These are phyloP conservation scores for Saccharomycopsis capsularis DNA, from an alignment of 805 yeast species.

Conservation along the genomic window DNA sequence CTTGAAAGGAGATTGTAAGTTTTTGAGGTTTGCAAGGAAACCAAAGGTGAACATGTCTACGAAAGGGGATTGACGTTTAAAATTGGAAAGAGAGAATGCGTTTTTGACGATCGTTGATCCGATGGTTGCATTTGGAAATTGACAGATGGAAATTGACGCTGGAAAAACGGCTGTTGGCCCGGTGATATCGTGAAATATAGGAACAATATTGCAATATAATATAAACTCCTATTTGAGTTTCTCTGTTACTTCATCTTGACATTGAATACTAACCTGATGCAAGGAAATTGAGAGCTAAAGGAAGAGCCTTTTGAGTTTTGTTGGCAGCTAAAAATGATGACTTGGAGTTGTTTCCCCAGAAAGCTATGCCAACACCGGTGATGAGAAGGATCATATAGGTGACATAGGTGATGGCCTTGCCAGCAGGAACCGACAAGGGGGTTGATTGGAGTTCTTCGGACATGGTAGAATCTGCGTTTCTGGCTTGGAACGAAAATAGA, in stretches of 20 bases:
- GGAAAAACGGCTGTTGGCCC: too few relatives aligned
- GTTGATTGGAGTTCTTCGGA: not conserved
- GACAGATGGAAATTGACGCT: too few relatives aligned
- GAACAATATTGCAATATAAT: slow-evolving; percentile 1
- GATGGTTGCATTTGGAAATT: too few relatives aligned
- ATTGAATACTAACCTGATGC: slow-evolving; percentile 69
- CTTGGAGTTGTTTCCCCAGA: slow-evolving; percentile 43
- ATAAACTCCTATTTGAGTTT: not conserved
- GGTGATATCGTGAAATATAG: too few relatives aligned
- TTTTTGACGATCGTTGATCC: too few relatives aligned
- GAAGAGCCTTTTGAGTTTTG: slow-evolving; percentile 72
- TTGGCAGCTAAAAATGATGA: slow-evolving; percentile 67
- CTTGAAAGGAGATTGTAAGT: not conserved
- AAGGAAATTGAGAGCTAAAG: slow-evolving; percentile 79
- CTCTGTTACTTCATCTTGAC: not conserved
- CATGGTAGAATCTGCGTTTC: too few relatives aligned
- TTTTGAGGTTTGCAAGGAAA: too few relatives aligned
- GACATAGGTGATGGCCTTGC: slow-evolving; percentile 59
- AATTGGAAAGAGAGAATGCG: too few relatives aligned
- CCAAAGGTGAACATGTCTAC: not conserved
- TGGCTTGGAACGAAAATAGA: too few relatives aligned
- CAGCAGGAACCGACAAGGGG: slow-evolving; percentile 38
- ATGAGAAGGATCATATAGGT: slow-evolving; percentile 50
- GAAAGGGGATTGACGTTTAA: too few relatives aligned
- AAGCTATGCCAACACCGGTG: slow-evolving; percentile 52